phyloP scores from a whole-genome alignment of 2,329 filamentous ascomycete genomes.

The Aspergillus chevalieri region DNA sequence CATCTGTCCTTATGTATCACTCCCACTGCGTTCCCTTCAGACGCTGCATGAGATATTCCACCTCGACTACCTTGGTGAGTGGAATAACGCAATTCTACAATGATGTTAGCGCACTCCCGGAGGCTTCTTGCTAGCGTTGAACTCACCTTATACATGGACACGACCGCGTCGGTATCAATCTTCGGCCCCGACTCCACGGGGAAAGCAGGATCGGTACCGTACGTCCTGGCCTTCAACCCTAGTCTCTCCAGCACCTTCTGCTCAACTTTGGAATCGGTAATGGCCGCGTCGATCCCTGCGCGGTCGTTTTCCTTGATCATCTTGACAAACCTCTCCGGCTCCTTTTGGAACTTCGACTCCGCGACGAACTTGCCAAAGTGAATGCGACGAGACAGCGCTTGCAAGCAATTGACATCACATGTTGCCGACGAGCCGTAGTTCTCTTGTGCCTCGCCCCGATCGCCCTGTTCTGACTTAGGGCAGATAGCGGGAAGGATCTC shows the following conservation, averaged over 20 bases:
- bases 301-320: constrained; percentile 78
- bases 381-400: constrained; percentile 82
- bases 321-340: constrained; percentile 70
- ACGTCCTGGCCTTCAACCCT: constrained; percentile 82
- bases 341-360: constrained; percentile 85
- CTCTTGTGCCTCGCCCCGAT: constrained; percentile 79
- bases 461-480: constrained; percentile 63
- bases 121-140: not conserved
- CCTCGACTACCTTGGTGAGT: constrained; percentile 95
- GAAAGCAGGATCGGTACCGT: constrained; percentile 79
- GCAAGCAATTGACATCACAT: constrained; percentile 82
- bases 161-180: constrained; percentile 87
- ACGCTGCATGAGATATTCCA: constrained; percentile 95
- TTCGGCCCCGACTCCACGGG: constrained; percentile 51
- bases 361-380: constrained; percentile 99
- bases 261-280: constrained; percentile 85
- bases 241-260: constrained; percentile 83
- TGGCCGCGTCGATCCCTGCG: constrained; percentile 76
- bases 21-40: constrained; percentile 53
- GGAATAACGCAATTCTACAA: constrained; percentile 73
- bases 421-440: constrained; percentile 93
- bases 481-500: constrained; percentile 80
- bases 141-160: constrained; percentile 68
- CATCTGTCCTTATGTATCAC: constrained; percentile 13
- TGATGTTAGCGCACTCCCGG: not conserved